Base-by-base conservation (phyloP, 2,329 filamentous ascomycete genomes). In the Nigrospora osmanthi region DNA sequence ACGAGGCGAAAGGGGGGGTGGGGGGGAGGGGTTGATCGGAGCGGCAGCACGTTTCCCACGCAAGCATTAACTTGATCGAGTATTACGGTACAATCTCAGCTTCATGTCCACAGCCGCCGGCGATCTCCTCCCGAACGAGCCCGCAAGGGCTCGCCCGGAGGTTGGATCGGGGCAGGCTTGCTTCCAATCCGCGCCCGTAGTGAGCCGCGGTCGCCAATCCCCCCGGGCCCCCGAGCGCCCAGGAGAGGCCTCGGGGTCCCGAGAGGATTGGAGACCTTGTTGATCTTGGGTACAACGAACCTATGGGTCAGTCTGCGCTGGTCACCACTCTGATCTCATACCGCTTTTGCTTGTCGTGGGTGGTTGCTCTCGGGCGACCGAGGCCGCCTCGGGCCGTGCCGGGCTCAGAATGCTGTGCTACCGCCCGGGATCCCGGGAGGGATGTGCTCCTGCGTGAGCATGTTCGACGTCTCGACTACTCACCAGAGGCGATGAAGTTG, bases 1-100 rank as follows among this genome's bases (percentile, higher is more conserved):
- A 52, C 40, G 40, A 41, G 33, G 42, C 44, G 50, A 52, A 44
- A 54, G 54, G 50, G 54, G 54, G 50, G 38, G 52, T 42, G 43
- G 46, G 49, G 50, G 49, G 56, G 53, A 55, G 58, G 62, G 58
- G 55, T 60, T 63, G 66, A 63, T 69, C 67, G 71, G 80, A 88
- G 86, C 86, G 87, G 87, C 87, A 90, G 85, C 87, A 91, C 87
- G 77, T 90, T 91, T 86, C 87, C 83, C 87, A 91, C 87, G 87
- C 87, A 93, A 93, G 87, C 85, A 89, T 91, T 93, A 91, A 87
- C 87, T 93, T 93, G 87, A 87, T 93, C 87, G 87, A 91, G 87
- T 91, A 83, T 85, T 74, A 90, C 87, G 87, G 87, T 93, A 81
- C 85, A 83, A 84, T 91, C 87, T 93, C 87, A 91, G 87, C 87